phyloP scores from a whole-genome alignment of 257 asterid genomes.

The Solanum chmielewskii region DNA sequence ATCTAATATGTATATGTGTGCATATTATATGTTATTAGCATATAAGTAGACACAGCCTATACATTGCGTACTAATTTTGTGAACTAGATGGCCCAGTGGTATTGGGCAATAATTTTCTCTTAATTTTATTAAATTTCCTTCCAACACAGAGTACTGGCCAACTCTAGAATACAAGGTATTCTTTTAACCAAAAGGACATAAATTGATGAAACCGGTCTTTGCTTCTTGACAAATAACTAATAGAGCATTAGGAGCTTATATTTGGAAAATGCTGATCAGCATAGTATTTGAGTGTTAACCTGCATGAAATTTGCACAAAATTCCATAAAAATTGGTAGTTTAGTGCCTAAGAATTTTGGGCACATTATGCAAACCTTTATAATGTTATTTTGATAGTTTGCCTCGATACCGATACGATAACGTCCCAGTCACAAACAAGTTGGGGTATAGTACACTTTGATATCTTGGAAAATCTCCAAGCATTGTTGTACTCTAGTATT shows the following conservation, averaged over 20 bases:
- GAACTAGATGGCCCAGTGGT: neutral
- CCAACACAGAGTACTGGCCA: neutral
- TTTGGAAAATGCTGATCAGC: neutral
- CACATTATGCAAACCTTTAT: neutral
- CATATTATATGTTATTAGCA: neutral
- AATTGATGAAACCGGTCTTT: neutral
- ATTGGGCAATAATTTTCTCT: neutral
- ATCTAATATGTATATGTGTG: neutral
- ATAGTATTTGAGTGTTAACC: neutral
- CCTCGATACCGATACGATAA: neutral
- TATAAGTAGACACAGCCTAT: neutral
- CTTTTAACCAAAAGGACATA: neutral
- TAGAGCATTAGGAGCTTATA: neutral
- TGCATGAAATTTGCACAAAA: neutral
- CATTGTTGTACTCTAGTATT: neutral
- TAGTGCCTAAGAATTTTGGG: neutral
- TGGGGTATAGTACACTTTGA: neutral
- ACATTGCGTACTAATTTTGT: neutral
- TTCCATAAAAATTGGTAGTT: neutral
- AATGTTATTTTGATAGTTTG: neutral
- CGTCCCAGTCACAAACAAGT: neutral
- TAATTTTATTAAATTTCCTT: neutral
- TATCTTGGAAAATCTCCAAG: neutral
- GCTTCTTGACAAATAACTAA: neutral
- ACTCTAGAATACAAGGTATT: neutral